These are phyloP conservation scores for Cytospora mali DNA, from an alignment of 2,329 filamentous ascomycete genomes.

Conservation along the genomic window DNA sequence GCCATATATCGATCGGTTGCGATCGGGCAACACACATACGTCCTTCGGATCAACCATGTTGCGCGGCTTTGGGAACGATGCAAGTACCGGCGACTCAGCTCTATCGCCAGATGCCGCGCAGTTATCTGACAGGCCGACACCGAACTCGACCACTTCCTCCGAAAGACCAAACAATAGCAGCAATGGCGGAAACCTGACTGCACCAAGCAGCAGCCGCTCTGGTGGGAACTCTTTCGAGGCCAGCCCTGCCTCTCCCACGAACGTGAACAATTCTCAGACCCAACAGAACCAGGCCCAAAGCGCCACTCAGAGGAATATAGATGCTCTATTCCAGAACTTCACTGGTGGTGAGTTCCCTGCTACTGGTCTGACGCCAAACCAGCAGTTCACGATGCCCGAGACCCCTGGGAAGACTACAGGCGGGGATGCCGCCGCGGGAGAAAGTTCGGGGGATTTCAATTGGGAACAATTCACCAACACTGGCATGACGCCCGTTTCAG, in stretches of 20 bases:
- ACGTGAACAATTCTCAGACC: constrained; percentile 38
- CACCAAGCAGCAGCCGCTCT: constrained; percentile 35
- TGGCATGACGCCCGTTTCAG: constrained; percentile 57
- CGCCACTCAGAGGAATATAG: constrained; percentile 41
- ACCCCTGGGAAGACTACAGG: constrained; percentile 38
- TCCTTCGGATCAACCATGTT: constrained; percentile 39
- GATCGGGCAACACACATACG: constrained; percentile 27
- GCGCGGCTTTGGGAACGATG: constrained; percentile 44
- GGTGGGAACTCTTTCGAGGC: constrained; percentile 53
- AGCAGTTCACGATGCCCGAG: constrained; percentile 41
- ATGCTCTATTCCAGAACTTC: constrained; percentile 45
- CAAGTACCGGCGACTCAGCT: constrained; percentile 50
- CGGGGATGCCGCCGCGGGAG: constrained; percentile 3
- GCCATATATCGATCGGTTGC: constrained; percentile 11
- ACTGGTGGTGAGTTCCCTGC: constrained; percentile 40
- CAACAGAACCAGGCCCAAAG: constrained; percentile 35
- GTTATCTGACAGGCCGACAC: constrained; percentile 57
- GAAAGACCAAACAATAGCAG: constrained; percentile 35
- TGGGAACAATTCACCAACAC: constrained; percentile 32
- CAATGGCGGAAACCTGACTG: constrained; percentile 23
- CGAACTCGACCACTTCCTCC: constrained; percentile 60
- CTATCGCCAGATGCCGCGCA: constrained; percentile 52
- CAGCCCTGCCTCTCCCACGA: constrained; percentile 52
- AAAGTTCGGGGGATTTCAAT: constrained; percentile 40
- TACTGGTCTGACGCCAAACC: constrained; percentile 39